Percentiles rank a stretch among this genome's conserved stretches.
Evolutionary conservation across 176 grass and related monocot genomes (phyloP).

Genomic region (Lolium rigidum): DNA sequence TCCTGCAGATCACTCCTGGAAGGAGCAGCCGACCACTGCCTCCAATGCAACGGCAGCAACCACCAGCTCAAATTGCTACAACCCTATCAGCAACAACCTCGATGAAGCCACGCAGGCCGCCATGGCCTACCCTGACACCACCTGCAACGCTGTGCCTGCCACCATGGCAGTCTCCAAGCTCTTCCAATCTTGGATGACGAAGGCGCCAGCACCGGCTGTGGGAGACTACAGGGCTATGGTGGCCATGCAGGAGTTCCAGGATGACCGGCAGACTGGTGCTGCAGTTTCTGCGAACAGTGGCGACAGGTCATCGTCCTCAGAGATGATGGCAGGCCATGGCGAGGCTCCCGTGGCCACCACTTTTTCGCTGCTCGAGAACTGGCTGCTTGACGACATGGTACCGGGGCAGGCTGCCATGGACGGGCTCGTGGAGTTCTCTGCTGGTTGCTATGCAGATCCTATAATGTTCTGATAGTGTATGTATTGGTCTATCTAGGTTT

Average conservation of each 20-base stretch:
- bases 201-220: slow-evolving; percentile 14
- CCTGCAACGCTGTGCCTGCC: neutral
- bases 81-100: slow-evolving; percentile 36
- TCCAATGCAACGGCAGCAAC: slow-evolving; percentile 22
- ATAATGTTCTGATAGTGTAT: slow-evolving; percentile 52
- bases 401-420: slow-evolving; percentile 53
- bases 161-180: slow-evolving; percentile 31
- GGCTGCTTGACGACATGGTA: slow-evolving; percentile 55
- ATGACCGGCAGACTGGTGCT: neutral
- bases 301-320: slow-evolving; percentile 13
- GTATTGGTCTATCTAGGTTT: slow-evolving; percentile 16
- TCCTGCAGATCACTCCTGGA: slow-evolving; percentile 39
- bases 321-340: slow-evolving; percentile 4
- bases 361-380: slow-evolving; percentile 62
- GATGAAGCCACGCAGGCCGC: slow-evolving; percentile 32
- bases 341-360: neutral
- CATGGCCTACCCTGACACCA: slow-evolving; percentile 28
- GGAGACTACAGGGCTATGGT: slow-evolving; percentile 18
- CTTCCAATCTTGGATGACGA: slow-evolving; percentile 52
- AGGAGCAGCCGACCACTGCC: slow-evolving; percentile 16
- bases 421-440: slow-evolving; percentile 44
- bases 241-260: slow-evolving; percentile 41
- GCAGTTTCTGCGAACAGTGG: neutral
- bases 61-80: slow-evolving; percentile 52
- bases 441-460: slow-evolving; percentile 52